Conservation (phyloP, 306 rosid genomes). For the Rosa chinensis region DNA sequence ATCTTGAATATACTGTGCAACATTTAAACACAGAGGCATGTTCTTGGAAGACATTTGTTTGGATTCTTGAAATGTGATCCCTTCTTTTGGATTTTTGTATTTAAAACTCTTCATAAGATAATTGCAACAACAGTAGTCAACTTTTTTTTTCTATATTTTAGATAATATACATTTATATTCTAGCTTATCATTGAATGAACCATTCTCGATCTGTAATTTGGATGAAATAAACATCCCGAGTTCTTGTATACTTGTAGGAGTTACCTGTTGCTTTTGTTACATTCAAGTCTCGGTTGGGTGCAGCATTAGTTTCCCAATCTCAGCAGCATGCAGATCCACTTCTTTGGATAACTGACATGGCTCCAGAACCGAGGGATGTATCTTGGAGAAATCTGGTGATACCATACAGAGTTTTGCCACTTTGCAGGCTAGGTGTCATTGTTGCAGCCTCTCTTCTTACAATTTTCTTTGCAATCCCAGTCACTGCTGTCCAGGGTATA, state of each 20-base stretch:
- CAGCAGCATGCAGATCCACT: constrained; percentile 79
- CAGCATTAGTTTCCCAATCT: constrained; percentile 69
- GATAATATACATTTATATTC: not conserved
- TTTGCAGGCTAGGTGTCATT: constrained; percentile 56
- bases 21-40: not conserved
- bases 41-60: not conserved
- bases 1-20: not conserved
- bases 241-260: constrained; percentile 48
- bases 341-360: constrained; percentile 75
- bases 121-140: not conserved
- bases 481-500: constrained; percentile 93
- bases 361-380: constrained; percentile 91
- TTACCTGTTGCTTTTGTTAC: constrained; percentile 78
- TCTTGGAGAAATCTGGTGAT: constrained; percentile 84
- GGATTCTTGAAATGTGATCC: not conserved
- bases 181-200: not conserved
- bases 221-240: not conserved
- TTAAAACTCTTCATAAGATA: not conserved
- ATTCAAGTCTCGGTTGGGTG: constrained; percentile 75
- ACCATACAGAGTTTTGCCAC: constrained; percentile 56
- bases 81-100: not conserved
- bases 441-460: constrained; percentile 74
- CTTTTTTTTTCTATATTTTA: not conserved
- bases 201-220: not conserved
- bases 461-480: constrained; percentile 82